Conservation (phyloP, 306 rosid genomes). For the Dryas drummondii region DNA sequence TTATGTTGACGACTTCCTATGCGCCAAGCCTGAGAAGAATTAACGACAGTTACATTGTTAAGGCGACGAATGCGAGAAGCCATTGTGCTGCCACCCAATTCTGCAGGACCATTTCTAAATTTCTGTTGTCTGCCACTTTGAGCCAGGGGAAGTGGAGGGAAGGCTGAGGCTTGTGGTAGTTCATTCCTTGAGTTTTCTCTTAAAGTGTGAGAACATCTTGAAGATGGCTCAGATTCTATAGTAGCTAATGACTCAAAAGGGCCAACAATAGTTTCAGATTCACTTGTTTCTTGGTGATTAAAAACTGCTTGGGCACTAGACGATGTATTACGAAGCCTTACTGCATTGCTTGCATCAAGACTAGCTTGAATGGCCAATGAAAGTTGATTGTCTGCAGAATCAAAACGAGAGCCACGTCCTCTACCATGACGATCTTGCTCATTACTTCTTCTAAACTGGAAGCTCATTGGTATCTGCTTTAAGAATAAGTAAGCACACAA, state of each 20-base stretch:
- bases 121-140: slow-evolving; percentile 53
- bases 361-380: slow-evolving; percentile 79
- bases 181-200: slow-evolving; percentile 52
- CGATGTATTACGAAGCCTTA: slow-evolving; percentile 34
- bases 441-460: slow-evolving; percentile 57
- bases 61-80: slow-evolving; percentile 78
- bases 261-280: slow-evolving; percentile 48
- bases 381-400: slow-evolving; percentile 64
- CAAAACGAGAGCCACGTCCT: slow-evolving; percentile 57
- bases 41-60: slow-evolving; percentile 49
- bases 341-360: slow-evolving; percentile 60
- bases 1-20: slow-evolving; percentile 53
- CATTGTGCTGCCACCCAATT: slow-evolving; percentile 56
- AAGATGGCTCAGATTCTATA: slow-evolving; percentile 53
- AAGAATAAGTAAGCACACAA: neutral
- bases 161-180: slow-evolving; percentile 62
- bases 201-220: slow-evolving; percentile 75
- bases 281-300: slow-evolving; percentile 40
- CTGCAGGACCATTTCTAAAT: slow-evolving; percentile 47
- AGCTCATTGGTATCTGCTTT: slow-evolving; percentile 82
- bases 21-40: slow-evolving; percentile 73
- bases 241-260: slow-evolving; percentile 60
- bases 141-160: slow-evolving; percentile 72
- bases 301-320: slow-evolving; percentile 42
- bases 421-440: slow-evolving; percentile 64